Base-by-base conservation (phyloP, 257 asterid genomes). In the Solanum ossicruentum region DNA sequence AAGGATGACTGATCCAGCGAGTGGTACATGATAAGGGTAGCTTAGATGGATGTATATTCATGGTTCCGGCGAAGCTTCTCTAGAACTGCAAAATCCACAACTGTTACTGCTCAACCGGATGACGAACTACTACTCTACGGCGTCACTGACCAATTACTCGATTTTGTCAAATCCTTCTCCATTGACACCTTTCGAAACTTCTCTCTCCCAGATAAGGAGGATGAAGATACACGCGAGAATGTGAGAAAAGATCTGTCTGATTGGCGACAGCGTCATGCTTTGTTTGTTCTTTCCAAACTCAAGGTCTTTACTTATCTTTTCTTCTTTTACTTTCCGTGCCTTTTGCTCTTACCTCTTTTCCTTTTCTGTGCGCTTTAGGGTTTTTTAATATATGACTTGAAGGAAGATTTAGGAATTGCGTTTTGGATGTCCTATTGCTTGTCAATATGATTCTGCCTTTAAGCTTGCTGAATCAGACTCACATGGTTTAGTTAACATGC, bases 261-360 rank as follows among this genome's bases (percentile, higher is more conserved):
- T 26, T 93, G 98, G 98, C 97, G 93, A 91, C 94, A 96, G 83
- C 92, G 86, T 43, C 99, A 96, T 84, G 99, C 97, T 52, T 86
- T 90, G 92, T 95, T 93, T 85, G 88, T 91, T 83, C 97, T 96
- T 45, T 87, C 97, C 84, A 91, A 89, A 87, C 91, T 91, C 88
- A 93, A 93, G 98, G 98, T 94, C 28, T 85, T 63, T 65, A 18
- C 71, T 80, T 49, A n/a, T 47, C 17, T 47, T 21, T 12, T 13
- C 2, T 49, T 16, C 12, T 79, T 66, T 32, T 55, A 18, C 16
- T 36, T 36, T 36, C 5, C 5, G 23, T 12, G 41, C 41, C 6
- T 5, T 10, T 23, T 61, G 69, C 69, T 61, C 69, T 23, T 23
- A 23, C 69, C 16, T 65, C 1, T 20, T 66, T 56, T n/a, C 16